Conservation (phyloP, 768 basidiomycete genomes). For the Boletales sp. region DNA sequence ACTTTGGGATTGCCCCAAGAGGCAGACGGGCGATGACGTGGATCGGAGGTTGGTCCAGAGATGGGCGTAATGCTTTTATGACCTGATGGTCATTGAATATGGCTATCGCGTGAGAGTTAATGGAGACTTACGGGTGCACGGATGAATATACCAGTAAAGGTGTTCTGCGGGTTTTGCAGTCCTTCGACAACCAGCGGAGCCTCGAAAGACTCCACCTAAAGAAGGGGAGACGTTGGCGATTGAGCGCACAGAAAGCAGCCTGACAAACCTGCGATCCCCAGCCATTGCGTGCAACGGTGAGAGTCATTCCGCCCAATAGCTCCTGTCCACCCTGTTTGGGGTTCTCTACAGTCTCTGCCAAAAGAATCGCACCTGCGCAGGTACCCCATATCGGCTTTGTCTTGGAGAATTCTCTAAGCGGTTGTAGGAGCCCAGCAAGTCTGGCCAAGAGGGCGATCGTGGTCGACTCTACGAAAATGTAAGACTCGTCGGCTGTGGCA, state of each 20-base stretch:
- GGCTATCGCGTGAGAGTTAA: background rate
- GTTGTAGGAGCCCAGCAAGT: slow-evolving; percentile 74
- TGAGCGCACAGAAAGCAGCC: background rate
- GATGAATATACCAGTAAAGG: slow-evolving; percentile 88
- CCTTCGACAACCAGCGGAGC: slow-evolving; percentile 63
- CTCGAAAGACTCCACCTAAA: slow-evolving; percentile 88
- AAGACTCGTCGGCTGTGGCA: background rate
- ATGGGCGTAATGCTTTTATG: slow-evolving; percentile 48
- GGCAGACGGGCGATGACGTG: slow-evolving; percentile 72
- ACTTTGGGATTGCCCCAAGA: slow-evolving; percentile 41
- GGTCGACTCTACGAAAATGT: slow-evolving; percentile 66
- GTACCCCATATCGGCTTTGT: slow-evolving; percentile 89
- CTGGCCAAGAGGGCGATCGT: slow-evolving; percentile 80
- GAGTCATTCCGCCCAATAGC: slow-evolving; percentile 73
- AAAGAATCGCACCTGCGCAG: slow-evolving; percentile 91
- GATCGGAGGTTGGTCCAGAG: slow-evolving; percentile 53
- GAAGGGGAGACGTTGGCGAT: background rate
- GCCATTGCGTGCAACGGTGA: slow-evolving; percentile 82
- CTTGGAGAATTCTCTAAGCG: slow-evolving; percentile 68
- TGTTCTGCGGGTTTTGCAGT: slow-evolving; percentile 52
- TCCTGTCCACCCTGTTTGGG: slow-evolving; percentile 88
- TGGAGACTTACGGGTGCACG: slow-evolving; percentile 72
- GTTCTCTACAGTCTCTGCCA: slow-evolving; percentile 69
- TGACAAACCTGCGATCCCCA: slow-evolving; percentile 85
- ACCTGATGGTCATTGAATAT: slow-evolving; percentile 43